Evolutionary conservation across 1,284 basidiomycete species (phyloP).

Genomic region (Ceratobasidium papillatum): DNA sequence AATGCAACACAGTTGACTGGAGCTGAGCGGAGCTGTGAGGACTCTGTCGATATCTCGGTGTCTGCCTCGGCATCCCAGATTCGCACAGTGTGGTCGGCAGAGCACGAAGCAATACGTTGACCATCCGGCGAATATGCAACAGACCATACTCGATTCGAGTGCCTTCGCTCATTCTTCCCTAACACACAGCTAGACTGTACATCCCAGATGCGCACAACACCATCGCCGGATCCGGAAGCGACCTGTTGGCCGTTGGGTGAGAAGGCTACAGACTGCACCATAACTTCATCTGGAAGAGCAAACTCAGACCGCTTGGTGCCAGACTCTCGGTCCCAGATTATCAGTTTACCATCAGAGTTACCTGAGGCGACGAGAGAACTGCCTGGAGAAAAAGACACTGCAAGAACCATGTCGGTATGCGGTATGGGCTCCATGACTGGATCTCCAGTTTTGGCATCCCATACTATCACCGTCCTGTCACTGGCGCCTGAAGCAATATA

Average conservation of each 20-base stretch:
- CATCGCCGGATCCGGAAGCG: not conserved
- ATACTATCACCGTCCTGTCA: not conserved
- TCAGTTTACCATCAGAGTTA: not conserved
- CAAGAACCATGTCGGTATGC: not conserved
- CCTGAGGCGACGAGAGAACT: not conserved
- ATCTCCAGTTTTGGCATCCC: not conserved
- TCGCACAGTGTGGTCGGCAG: too few species aligned
- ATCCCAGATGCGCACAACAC: not conserved
- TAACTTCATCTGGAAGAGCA: not conserved
- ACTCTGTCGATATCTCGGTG: not conserved
- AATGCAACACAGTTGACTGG: not conserved
- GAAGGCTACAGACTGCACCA: not conserved
- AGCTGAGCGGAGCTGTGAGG: not conserved
- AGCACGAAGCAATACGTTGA: not conserved
- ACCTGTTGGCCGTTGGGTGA: not conserved
- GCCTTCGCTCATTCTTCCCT: not conserved
- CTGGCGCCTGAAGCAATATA: not conserved
- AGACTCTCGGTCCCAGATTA: not conserved
- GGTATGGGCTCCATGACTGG: not conserved
- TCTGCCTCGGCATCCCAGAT: not conserved
- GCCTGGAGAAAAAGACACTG: conserved; percentile 7
- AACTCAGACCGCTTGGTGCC: not conserved
- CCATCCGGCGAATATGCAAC: not conserved
- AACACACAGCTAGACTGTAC: not conserved
- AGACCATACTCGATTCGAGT: too few species aligned